phyloP scores from a whole-genome alignment of 75 land plant species.

The Pseudotsuga menziesii region DNA sequence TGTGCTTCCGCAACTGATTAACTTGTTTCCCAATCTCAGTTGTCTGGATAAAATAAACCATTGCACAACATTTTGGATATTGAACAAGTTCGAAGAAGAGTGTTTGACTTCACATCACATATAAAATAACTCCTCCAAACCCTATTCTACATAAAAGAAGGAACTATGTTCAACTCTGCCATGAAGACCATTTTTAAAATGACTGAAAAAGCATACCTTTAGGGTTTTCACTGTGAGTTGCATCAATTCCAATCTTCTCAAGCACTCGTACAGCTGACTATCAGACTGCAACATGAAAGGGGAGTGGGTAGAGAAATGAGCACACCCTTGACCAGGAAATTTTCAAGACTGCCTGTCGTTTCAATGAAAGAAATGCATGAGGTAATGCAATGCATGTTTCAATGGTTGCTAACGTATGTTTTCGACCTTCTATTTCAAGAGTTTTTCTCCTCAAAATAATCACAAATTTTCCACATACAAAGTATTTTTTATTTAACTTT shows the following conservation, averaged over 20 bases:
- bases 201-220: constrained; percentile 23
- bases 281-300: constrained; percentile 35
- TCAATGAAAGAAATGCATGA: too few relatives aligned
- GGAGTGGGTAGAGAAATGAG: neutral
- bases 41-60: constrained; percentile 32
- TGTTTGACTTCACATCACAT: constrained; percentile 2
- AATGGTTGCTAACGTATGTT: too few relatives aligned
- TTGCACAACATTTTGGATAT: neutral
- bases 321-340: too few relatives aligned
- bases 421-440: too few relatives aligned
- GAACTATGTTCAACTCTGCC: neutral
- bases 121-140: neutral
- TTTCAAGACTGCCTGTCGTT: too few relatives aligned
- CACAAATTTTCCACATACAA: too few relatives aligned
- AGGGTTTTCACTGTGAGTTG: constrained; percentile 45
- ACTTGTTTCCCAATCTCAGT: constrained; percentile 91
- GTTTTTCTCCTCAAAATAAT: too few relatives aligned
- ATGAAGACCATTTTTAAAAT: too few relatives aligned
- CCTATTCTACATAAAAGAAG: neutral
- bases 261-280: constrained; percentile 34
- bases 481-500: too few relatives aligned
- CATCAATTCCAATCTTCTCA: constrained; percentile 63
- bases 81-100: neutral
- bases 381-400: too few relatives aligned
- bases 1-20: constrained; percentile 63